phyloP scores from a whole-genome alignment of 352 stramenopile species.

The Aphanomyces euteiches region DNA sequence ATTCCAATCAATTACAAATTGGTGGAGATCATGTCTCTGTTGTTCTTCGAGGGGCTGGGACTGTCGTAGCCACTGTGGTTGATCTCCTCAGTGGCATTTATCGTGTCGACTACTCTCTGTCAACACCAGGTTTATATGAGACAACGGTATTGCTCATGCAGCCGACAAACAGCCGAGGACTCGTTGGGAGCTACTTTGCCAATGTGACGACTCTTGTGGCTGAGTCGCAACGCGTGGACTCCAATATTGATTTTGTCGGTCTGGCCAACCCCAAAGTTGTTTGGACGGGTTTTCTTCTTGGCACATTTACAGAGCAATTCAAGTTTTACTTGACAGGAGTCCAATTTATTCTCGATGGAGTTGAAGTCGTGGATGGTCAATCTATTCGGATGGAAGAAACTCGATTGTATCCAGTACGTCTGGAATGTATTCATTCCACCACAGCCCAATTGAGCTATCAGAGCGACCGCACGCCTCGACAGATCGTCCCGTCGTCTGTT shows the following conservation, averaged over 20 bases:
- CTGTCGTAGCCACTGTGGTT: conserved; percentile 35
- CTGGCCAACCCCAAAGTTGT: conserved; percentile 18
- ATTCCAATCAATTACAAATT: conserved; percentile 41
- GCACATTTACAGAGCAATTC: conserved; percentile 15
- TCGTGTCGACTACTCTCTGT: conserved; percentile 39
- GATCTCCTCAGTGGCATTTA: conserved; percentile 47
- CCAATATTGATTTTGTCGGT: not conserved
- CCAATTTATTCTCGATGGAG: conserved; percentile 5
- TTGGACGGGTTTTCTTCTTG: conserved; percentile 26
- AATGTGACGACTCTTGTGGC: not conserved
- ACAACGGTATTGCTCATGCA: conserved; percentile 45
- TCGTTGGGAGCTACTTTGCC: conserved; percentile 44
- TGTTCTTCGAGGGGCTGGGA: conserved; percentile 37
- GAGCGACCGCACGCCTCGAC: conserved; percentile 33
- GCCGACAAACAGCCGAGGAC: conserved; percentile 20
- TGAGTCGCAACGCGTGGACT: conserved; percentile 7
- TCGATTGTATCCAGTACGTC: conserved; percentile 40
- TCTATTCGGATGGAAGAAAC: conserved; percentile 34
- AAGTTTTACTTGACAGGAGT: not conserved
- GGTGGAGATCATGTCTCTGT: conserved; percentile 44
- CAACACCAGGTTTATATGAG: conserved; percentile 42
- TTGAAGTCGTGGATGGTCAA: not conserved
- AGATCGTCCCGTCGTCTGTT: conserved; percentile 34
- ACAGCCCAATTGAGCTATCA: conserved; percentile 36
- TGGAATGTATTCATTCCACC: conserved; percentile 37